Percentiles rank a stretch among this genome's conserved stretches.
Conservation (phyloP, 257 asterid genomes). For the Fraxinus americana region DNA sequence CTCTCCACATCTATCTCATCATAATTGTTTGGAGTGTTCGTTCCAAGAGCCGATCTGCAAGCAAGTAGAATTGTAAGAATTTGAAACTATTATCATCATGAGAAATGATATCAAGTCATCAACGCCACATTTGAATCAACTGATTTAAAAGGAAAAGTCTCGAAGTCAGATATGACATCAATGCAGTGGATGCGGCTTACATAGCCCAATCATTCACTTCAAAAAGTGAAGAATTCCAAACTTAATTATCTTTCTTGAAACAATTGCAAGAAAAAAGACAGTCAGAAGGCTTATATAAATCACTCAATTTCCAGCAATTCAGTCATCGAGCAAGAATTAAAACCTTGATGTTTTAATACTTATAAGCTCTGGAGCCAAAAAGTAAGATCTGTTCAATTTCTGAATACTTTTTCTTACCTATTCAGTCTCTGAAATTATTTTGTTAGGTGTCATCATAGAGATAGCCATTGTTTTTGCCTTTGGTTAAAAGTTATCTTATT, state of each 20-base stretch:
- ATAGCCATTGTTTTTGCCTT: not conserved
- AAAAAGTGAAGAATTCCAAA: not conserved
- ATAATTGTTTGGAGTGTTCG: constrained; percentile 47
- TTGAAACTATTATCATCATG: not conserved
- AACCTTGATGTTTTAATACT: constrained; percentile 3
- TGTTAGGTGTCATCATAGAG: not conserved
- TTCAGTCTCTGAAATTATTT: constrained; percentile 15
- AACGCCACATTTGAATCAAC: not conserved
- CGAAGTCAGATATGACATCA: not conserved
- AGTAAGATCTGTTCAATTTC: not conserved
- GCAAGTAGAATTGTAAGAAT: constrained; percentile 17
- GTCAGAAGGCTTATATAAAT: constrained; percentile 7
- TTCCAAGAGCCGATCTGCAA: constrained; percentile 48
- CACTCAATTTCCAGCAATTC: constrained; percentile 3
- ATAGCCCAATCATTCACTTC: constrained; percentile 3
- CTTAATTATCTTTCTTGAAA: constrained; percentile 9
- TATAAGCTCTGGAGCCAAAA: constrained; percentile 8
- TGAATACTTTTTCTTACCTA: not conserved
- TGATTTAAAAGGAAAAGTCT: not conserved
- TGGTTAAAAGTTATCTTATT: constrained; percentile 2
- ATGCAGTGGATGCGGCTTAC: not conserved
- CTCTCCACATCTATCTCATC: constrained; percentile 68
- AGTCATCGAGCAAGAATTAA: constrained; percentile 1
- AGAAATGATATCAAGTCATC: not conserved
- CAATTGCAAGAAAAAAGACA: constrained; percentile 16